phyloP scores from a whole-genome alignment of 1,284 basidiomycete species.

The Marasmius oreades region DNA sequence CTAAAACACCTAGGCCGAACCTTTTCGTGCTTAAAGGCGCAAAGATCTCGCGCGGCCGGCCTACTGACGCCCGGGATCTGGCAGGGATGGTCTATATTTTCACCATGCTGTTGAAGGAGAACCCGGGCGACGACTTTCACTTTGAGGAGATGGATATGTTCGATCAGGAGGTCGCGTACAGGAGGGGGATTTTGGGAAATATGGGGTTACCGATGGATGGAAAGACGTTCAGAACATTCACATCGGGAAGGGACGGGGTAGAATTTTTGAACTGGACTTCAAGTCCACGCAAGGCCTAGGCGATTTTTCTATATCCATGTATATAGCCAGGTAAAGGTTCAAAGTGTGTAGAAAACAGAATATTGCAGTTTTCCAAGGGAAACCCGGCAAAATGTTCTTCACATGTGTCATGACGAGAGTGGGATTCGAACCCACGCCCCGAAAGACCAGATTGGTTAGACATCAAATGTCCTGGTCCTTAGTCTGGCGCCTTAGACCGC shows the following conservation, averaged over 20 bases:
- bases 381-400: too few species aligned
- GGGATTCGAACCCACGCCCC: constrained; percentile 43
- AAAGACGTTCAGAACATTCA: not conserved
- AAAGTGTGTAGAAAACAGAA: too few species aligned
- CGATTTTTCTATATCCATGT: too few species aligned
- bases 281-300: not conserved
- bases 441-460: not conserved
- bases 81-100: not conserved
- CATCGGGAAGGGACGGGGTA: not conserved
- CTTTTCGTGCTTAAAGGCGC: not conserved
- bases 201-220: not conserved
- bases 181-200: not conserved
- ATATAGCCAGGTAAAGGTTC: too few species aligned
- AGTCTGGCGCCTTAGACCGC: constrained; percentile 85
- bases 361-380: too few species aligned
- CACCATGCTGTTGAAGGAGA: not conserved
- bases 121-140: not conserved
- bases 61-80: not conserved
- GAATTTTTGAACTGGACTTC: not conserved
- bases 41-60: not conserved
- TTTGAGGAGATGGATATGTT: not conserved
- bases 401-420: constrained; percentile 27
- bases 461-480: constrained; percentile 38
- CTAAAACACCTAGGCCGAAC: not conserved
- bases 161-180: not conserved